Evolutionary conservation across 1,284 basidiomycete species (phyloP).

Genomic region (Anthracocystis panici-leucophaei): DNA sequence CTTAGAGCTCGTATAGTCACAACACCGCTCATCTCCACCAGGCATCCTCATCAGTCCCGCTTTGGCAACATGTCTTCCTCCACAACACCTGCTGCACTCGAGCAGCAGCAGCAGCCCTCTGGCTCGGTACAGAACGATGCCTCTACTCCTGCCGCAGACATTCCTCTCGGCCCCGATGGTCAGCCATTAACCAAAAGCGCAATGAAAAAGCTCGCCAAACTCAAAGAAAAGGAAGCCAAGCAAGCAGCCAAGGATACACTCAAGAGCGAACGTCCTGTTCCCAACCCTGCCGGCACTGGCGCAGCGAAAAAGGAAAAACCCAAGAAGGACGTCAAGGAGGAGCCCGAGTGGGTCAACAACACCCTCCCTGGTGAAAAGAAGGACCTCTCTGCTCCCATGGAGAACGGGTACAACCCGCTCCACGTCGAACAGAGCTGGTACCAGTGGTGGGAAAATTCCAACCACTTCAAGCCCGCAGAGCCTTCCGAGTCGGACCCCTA

Average conservation of each 20-base stretch:
- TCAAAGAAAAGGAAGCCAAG: conserved; percentile 64
- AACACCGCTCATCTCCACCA: not conserved
- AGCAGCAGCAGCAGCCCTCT: conserved; percentile 28
- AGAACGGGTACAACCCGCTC: conserved; percentile 90
- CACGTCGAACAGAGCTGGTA: conserved; percentile 98
- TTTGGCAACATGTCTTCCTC: conserved; percentile 39
- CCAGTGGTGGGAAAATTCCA: conserved; percentile 94
- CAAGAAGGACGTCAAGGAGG: conserved; percentile 66
- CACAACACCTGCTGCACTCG: conserved; percentile 25
- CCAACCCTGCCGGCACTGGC: conserved; percentile 34
- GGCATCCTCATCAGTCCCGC: not conserved
- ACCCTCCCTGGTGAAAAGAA: conserved; percentile 66
- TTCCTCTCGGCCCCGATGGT: conserved; percentile 51
- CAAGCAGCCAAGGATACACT: conserved; percentile 62
- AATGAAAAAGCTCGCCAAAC: conserved; percentile 64
- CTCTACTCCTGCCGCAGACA: conserved; percentile 23
- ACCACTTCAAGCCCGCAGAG: conserved; percentile 84
- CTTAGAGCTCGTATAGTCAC: not conserved
- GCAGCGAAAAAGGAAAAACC: conserved; percentile 66
- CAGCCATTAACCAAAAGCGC: conserved; percentile 60
- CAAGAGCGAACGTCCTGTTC: conserved; percentile 58
- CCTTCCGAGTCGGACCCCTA: conserved; percentile 64
- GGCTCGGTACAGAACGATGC: conserved; percentile 18
- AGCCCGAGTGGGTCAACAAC: conserved; percentile 65
- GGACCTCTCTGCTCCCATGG: conserved; percentile 86